A percentile compares a stretch with the other conserved stretches of the same genome.
These are phyloP conservation scores for Volvox africanus DNA, from an alignment of 139 green algal species.

Conservation along the genomic window DNA sequence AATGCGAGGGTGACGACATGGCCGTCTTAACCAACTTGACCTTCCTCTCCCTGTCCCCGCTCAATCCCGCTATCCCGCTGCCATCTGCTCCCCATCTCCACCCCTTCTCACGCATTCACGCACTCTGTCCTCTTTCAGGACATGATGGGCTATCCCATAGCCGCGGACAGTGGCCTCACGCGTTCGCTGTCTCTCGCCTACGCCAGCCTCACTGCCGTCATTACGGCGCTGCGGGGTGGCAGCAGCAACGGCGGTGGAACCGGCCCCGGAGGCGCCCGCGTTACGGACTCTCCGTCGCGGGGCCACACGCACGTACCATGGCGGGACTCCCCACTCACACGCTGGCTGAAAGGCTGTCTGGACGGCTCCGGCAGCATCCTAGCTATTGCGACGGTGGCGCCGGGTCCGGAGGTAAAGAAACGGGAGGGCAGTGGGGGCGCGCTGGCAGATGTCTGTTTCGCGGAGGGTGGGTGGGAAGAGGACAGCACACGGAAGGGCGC, in stretches of 20 bases:
- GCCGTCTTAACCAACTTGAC: too few relatives aligned
- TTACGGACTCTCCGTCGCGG: constrained; percentile 10
- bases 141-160: constrained; percentile 21
- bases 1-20: too few relatives aligned
- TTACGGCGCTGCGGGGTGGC: constrained; percentile 38
- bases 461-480: too few relatives aligned
- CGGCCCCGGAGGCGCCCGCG: too few relatives aligned
- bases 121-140: constrained; percentile 33
- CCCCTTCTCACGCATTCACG: not conserved
- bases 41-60: not conserved
- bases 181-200: constrained; percentile 54
- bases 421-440: too few relatives aligned
- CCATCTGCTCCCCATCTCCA: not conserved
- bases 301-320: constrained; percentile 55
- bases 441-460: too few relatives aligned
- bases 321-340: constrained; percentile 60
- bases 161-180: constrained; percentile 29
- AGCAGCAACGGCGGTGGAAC: not conserved
- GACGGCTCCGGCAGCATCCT: constrained; percentile 1
- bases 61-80: not conserved
- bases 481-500: too few relatives aligned
- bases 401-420: constrained; percentile 48
- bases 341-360: constrained; percentile 58
- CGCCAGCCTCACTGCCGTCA: constrained; percentile 54
- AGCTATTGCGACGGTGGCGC: constrained; percentile 51